Evolutionary conservation across 257 asterid genomes (phyloP).

Genomic region (Nemophila menziesii): DNA sequence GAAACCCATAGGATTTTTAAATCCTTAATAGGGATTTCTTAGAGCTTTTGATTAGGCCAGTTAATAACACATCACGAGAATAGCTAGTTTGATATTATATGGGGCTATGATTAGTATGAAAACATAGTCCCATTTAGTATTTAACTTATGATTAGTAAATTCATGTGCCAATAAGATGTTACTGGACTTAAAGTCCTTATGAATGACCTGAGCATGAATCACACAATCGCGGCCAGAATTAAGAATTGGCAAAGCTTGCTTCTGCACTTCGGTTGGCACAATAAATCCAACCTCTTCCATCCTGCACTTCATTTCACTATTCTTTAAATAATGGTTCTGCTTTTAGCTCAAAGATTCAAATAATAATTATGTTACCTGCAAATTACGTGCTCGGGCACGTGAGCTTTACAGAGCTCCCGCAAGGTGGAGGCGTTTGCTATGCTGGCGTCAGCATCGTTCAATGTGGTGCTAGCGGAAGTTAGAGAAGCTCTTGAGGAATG

Average conservation of each 20-base stretch:
- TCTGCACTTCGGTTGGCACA: slow-evolving; percentile 62
- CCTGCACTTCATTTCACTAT: slow-evolving; percentile 33
- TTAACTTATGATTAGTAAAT: too few species aligned
- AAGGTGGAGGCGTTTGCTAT: slow-evolving; percentile 20
- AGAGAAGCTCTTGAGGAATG: slow-evolving; percentile 19
- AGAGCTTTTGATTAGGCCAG: too few species aligned
- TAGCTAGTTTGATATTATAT: too few species aligned
- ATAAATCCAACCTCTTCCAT: slow-evolving; percentile 74
- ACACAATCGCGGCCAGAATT: slow-evolving; percentile 76
- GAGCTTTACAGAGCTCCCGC: slow-evolving; percentile 55
- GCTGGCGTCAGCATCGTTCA: slow-evolving; percentile 13
- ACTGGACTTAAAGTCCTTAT: too few species aligned
- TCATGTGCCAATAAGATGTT: too few species aligned
- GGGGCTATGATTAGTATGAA: too few species aligned
- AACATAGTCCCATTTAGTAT: too few species aligned
- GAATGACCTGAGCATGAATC: slow-evolving; percentile 95
- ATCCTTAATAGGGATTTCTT: too few species aligned
- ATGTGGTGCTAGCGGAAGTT: slow-evolving; percentile 18
- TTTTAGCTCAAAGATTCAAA: slow-evolving; percentile 2
- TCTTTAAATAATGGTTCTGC: background rate
- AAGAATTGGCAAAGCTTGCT: slow-evolving; percentile 61
- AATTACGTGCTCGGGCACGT: slow-evolving; percentile 76
- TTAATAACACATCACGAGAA: too few species aligned
- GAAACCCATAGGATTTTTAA: too few species aligned
- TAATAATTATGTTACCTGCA: slow-evolving; percentile 31